Evolutionary conservation across 164 flowering plant species (phyloP).

Genomic region (Aristolochia contorta): DNA sequence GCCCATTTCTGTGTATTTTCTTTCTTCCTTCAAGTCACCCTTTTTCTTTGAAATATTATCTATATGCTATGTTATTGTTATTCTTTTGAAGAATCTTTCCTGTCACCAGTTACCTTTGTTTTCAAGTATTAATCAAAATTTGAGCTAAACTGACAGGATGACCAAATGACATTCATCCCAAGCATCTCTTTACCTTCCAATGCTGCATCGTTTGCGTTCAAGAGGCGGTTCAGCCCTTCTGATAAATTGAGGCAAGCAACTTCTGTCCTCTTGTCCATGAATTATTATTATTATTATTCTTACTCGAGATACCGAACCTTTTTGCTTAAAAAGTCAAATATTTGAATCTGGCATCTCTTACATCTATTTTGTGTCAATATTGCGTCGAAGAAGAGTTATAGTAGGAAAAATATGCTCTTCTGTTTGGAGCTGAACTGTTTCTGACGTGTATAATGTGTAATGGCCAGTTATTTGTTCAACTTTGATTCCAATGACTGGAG

Average conservation of each 20-base stretch:
- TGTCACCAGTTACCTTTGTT: background rate
- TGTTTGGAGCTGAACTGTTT: background rate
- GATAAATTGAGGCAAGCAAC: slow-evolving; percentile 72
- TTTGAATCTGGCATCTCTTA: background rate
- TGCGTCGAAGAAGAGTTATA: background rate
- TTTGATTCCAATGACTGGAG: slow-evolving; percentile 75
- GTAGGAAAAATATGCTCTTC: no score
- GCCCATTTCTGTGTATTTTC: background rate
- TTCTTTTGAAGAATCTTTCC: no score
- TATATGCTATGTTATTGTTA: no score
- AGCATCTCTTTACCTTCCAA: slow-evolving; percentile 78
- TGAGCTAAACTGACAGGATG: slow-evolving; percentile 50
- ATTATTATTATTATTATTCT: no score
- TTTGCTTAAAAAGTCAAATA: background rate
- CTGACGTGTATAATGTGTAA: background rate
- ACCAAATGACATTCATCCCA: slow-evolving; percentile 71
- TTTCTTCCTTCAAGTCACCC: background rate
- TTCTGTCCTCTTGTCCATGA: background rate
- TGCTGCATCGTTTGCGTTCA: slow-evolving; percentile 77
- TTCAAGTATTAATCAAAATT: no score
- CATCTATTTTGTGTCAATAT: background rate
- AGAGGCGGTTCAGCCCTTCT: slow-evolving; percentile 66
- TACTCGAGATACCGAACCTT: no score
- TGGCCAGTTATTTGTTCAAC: slow-evolving; percentile 72
- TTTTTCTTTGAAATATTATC: background rate